Evolutionary conservation across 75 land plant genomes (phyloP).

Genomic region (Sequoiadendron giganteum): DNA sequence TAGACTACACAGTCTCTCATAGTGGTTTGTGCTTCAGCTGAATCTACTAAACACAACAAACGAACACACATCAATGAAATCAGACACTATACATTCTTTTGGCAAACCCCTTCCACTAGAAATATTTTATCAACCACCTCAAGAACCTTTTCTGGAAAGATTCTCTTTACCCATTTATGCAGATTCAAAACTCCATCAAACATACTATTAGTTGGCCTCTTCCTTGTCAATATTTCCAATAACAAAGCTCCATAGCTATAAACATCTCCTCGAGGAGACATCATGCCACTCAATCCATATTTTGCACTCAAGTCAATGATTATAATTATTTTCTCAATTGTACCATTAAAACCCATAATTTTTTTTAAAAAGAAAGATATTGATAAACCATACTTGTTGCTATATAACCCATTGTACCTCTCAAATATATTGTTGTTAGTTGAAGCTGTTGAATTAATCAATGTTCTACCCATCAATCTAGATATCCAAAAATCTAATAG

Average conservation of each 20-base stretch:
- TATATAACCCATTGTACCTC: not conserved
- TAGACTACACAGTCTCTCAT: not conserved
- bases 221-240: too few species aligned
- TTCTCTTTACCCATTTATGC: too few species aligned
- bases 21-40: too few species aligned
- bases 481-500: slow-evolving; percentile 14
- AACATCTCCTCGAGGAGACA: not conserved
- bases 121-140: not conserved
- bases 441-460: not conserved
- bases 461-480: too few species aligned
- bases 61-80: not conserved
- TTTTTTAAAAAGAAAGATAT: not conserved
- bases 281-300: not conserved
- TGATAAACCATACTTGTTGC: not conserved
- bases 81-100: not conserved
- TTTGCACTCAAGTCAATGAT: not conserved
- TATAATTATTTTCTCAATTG: not conserved
- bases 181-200: too few species aligned
- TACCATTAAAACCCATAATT: not conserved
- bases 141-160: too few species aligned
- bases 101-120: not conserved
- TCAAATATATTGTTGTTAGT: not conserved
- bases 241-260: not conserved
- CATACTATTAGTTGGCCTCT: too few species aligned
- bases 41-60: too few species aligned